A percentile compares a stretch with the other conserved stretches of the same genome.
phyloP scores from a whole-genome alignment of 2,329 filamentous ascomycete genomes.

The Sporothrix variecibatus region DNA sequence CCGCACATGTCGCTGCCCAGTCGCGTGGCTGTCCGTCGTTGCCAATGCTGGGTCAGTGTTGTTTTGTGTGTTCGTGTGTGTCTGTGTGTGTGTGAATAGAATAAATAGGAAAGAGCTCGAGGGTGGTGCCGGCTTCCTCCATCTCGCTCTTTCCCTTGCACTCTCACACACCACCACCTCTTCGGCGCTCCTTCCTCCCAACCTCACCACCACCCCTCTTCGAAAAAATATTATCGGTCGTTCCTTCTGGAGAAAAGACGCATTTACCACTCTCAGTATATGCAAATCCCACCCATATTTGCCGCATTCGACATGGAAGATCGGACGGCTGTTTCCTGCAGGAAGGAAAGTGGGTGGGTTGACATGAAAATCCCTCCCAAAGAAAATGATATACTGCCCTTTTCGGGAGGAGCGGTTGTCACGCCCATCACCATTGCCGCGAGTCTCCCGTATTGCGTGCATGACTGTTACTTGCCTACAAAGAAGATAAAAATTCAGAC shows the following conservation, averaged over 20 bases:
- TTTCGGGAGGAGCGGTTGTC: background rate
- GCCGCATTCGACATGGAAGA: background rate
- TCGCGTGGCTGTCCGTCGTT: background rate
- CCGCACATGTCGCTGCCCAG: constrained; percentile 7
- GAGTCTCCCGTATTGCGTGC: background rate
- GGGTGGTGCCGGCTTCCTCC: constrained; percentile 6
- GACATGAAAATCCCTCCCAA: background rate
- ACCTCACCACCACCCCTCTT: background rate
- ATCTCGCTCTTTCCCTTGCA: background rate
- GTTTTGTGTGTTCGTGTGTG: background rate
- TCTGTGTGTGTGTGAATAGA: background rate
- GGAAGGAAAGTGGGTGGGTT: background rate
- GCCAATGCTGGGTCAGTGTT: background rate
- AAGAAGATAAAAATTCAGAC: background rate
- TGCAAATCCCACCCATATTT: background rate
- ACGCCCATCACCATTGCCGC: background rate
- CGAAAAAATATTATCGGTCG: background rate
- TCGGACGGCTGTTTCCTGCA: background rate
- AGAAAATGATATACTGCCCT: background rate
- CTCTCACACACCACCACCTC: constrained; percentile 3
- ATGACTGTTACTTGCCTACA: background rate
- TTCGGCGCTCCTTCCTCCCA: constrained; percentile 13
- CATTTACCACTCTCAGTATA: background rate
- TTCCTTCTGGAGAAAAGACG: background rate
- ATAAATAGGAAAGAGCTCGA: background rate